Evolutionary conservation across 73 alveolate species (phyloP), one percentile per base, ranked within the genome.

Genomic region (Stentor coeruleus): DNA sequence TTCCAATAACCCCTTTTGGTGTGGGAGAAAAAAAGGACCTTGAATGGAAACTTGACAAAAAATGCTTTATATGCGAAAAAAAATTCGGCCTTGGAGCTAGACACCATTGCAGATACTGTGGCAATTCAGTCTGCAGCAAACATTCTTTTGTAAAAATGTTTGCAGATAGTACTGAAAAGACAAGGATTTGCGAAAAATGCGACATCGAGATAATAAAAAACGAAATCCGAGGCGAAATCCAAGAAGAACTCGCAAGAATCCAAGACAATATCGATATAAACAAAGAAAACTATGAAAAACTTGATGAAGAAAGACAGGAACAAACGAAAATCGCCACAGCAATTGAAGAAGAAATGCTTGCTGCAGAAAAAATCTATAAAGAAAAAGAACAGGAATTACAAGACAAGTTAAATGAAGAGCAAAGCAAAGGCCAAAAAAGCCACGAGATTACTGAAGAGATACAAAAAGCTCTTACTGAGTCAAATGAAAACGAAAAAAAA

Each of bases 181-280:
- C 74, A 31, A 75, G 83, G 39, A 75, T 75, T n/a, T 75, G 83
- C 38, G 83, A 75, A 1, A 75, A 37, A 1, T 75, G 83, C 58
- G 83, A 75, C 28, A 38, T 15, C 2, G 72, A 75, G n/a, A 31
- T 39, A 20, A 75, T 39, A 26, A 14, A 15, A 26, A 35, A 39
- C n/a, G 83, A 39, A 75, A 75, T 39, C n/a, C 26, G 38, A 20
- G 83, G n/a, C 14, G 59, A 75, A 38, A 37, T 75, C 38, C 20
- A 75, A n/a, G 28, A 75, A 14, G 72, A 75, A 75, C n/a, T 40
- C 1, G 28, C 28, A 75, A 39, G 38, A 40, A 31, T 75, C 20
- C 30, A 37, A 36, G 58, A 75, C 38, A 39, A 75, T 31, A 31
- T 75, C 3, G 35, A 75, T n/a, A 26, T n/a, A 6, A 37, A n/a